Evolutionary conservation across 306 rosid species (phyloP), one percentile per base, ranked within the genome.

Genomic region (Vicia sativa): DNA sequence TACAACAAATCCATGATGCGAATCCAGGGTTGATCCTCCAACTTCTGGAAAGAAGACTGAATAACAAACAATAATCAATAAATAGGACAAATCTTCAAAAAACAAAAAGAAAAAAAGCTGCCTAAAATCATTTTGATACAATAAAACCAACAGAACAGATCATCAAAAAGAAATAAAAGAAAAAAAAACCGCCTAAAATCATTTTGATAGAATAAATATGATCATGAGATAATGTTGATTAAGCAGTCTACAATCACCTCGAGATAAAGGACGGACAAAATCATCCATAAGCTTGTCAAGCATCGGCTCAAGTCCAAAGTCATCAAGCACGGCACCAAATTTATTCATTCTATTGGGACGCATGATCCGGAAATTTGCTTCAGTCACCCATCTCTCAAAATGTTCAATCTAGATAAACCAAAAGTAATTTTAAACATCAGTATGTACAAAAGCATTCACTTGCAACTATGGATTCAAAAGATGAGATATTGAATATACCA

Each of bases 331-430:
- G 21, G 87, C 96, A 49, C 99, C 99, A 67, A 74, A 85, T 65
- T 76, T 87, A 73, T 93, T 93, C 99, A 93, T 86, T 49, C 90
- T 88, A 71, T 93, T 93, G 64, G 99, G 97, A 55, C 99, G 92
- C 99, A 90, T 93, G 80, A 90, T 90, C 77, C 83, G 87, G 42
- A 82, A 79, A 57, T 87, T 90, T 15, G 92, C 65, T 65, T 88
- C 95, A 46, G 80, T 74, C 72, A 85, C 99, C 96, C 97, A 93
- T 74, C 82, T 84, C 72, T 90, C 92, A 74, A 93, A 86, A 74
- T 84, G 84, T 72, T 93, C 96, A 74, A 93, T 85, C 99, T 93
- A 76, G 57, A 70, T 48, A 69, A 66, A 69, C 28, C 74, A 83
- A 65, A 81, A 78, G 35, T 74, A 67, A 54, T 41, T 45, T 54